These are phyloP conservation scores for Candida sp. DNA, from an alignment of 1,139 yeast species.

Conservation along the genomic window DNA sequence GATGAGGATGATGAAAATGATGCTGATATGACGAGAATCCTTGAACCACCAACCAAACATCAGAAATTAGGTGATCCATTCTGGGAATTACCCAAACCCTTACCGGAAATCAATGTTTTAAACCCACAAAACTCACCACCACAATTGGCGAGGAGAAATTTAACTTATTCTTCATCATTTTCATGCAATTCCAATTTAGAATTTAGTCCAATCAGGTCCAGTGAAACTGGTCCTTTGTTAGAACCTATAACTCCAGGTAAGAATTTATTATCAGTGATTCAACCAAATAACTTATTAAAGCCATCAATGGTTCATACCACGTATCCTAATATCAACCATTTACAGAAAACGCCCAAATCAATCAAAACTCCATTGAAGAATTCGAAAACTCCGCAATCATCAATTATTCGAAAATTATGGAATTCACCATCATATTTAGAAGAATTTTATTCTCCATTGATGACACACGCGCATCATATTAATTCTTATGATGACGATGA, in stretches of 20 bases:
- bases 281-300: conserved; percentile 7
- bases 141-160: conserved; percentile 39
- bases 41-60: conserved; percentile 14
- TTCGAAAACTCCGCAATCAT: conserved; percentile 41
- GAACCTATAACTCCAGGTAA: conserved; percentile 55
- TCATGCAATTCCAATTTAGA: conserved; percentile 64
- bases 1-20: conserved; percentile 13
- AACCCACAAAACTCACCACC: conserved; percentile 23
- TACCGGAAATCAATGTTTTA: neutral
- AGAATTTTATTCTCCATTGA: conserved; percentile 61
- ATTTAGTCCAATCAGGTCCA: conserved; percentile 53
- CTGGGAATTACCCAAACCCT: conserved; percentile 1
- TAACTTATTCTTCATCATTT: conserved; percentile 56
- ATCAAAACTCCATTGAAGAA: conserved; percentile 37
- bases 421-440: conserved; percentile 65
- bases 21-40: conserved; percentile 8
- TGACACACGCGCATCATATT: conserved; percentile 16
- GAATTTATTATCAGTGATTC: conserved; percentile 3
- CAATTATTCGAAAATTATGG: conserved; percentile 50
- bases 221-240: conserved; percentile 60
- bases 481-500: conserved; percentile 53
- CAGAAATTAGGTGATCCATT: conserved; percentile 7
- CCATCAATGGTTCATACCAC: conserved; percentile 8
- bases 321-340: conserved; percentile 4
- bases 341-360: conserved; percentile 27